Evolutionary conservation across 129 eudicot genomes (phyloP), one percentile per base, ranked within the genome.

Genomic region (Glebionis coronaria): DNA sequence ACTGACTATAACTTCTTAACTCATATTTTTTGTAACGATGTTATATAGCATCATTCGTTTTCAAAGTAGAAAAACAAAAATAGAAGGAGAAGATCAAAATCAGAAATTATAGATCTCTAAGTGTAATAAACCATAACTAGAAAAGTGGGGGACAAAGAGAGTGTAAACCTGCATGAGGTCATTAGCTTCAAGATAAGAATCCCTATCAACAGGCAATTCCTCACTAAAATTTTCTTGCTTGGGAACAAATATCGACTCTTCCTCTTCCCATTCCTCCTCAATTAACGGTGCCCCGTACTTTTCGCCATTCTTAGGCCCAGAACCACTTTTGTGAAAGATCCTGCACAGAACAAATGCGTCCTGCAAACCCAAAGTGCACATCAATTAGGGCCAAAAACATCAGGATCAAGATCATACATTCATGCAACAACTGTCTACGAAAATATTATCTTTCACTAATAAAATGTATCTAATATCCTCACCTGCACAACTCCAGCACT

Each of bases 111-210:
- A 64, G 4, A 51, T 15, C 13, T 50, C 3, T 9, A 9, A 60
- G 61, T 18, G 56, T 47, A 46, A 19, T 64, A 64, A 46, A 49
- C 29, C 9, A 20, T 56, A 69, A 44, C 25, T 25, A 40, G 23
- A 4, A 69, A 42, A 69, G 29, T 56, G 56, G 58, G 27, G 47
- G 20, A 69, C 35, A 49, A 11, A 47, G 49, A 59, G 35, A 4
- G 51, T 58, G 49, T 80, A 76, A 73, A 91, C 98, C 98, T 92
- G 95, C 58, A 76, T 83, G n/a, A 74, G 85, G 79, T 96, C n/a
- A 82, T 70, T 16, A 49, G 81, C 87, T 58, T 85, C 93, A 65
- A 83, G 70, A 76, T n/a, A n/a, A n/a, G n/a, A n/a, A n/a, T n/a
- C n/a, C n/a, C n/a, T n/a, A n/a, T n/a, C n/a, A n/a, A n/a, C n/a